Percentiles rank a stretch among this genome's conserved stretches.
These are phyloP conservation scores for Mortierella sp. DNA, from an alignment of 371 early-diverging fungal species.

Conservation along the genomic window DNA sequence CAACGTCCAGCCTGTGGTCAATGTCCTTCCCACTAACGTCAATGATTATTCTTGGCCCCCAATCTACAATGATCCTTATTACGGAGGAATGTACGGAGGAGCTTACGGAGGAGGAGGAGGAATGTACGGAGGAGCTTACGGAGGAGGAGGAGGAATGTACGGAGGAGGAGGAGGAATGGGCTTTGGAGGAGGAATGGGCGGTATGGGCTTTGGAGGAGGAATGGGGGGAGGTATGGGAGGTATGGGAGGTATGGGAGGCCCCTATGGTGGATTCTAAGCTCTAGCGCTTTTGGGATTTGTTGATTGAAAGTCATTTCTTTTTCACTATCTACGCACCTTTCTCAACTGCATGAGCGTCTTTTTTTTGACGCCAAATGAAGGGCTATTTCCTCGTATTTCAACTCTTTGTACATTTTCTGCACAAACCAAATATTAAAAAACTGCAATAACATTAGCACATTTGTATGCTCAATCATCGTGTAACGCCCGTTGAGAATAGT, in stretches of 20 bases:
- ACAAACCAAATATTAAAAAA: background rate
- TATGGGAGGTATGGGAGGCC: background rate
- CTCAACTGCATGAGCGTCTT: background rate
- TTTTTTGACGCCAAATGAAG: background rate
- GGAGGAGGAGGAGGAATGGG: background rate
- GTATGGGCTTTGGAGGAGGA: background rate
- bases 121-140: background rate
- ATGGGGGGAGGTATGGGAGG: background rate
- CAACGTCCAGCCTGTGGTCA: slow-evolving; percentile 38
- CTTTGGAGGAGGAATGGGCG: slow-evolving; percentile 1
- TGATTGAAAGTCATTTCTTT: background rate
- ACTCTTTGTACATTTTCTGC: no score
- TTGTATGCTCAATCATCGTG: background rate
- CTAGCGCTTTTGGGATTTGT: background rate
- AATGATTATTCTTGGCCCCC: slow-evolving; percentile 25
- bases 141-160: background rate
- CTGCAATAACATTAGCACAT: background rate
- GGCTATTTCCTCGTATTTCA: background rate
- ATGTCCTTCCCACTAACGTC: slow-evolving; percentile 21
- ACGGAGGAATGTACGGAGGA: background rate
- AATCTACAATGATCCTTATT: background rate
- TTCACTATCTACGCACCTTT: background rate
- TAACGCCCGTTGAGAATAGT: no score
- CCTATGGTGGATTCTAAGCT: background rate
- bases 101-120: slow-evolving; percentile 4